Percentiles rank a stretch among this genome's conserved stretches.
Conservation (phyloP, 805 yeast species). For the Komagataella pseudopastoris region DNA sequence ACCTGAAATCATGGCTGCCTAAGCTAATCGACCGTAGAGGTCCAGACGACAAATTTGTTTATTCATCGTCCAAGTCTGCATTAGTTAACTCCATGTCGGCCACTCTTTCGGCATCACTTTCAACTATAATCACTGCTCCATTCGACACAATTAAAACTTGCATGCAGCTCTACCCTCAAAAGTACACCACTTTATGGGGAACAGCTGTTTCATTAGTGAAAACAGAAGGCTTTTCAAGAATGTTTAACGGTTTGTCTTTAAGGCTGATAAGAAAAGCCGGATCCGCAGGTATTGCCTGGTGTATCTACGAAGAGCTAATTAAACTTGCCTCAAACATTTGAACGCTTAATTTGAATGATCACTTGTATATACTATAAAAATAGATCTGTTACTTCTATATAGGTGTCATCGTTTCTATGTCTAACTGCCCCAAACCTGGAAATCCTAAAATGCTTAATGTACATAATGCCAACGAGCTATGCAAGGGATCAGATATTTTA, state of each 20-base stretch:
- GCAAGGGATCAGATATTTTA: slow-evolving; percentile 55
- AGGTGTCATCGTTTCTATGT: neutral
- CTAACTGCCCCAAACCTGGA: neutral
- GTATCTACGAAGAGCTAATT: slow-evolving; percentile 84
- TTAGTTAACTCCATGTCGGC: slow-evolving; percentile 68
- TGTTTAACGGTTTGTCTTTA: slow-evolving; percentile 77
- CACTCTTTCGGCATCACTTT: slow-evolving; percentile 56
- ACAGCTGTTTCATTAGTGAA: slow-evolving; percentile 24
- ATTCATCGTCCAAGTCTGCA: slow-evolving; percentile 29
- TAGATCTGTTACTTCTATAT: neutral
- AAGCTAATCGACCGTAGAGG: slow-evolving; percentile 12
- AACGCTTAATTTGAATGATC: neutral
- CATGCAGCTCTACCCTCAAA: slow-evolving; percentile 57
- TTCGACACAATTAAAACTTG: slow-evolving; percentile 90
- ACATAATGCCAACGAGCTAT: slow-evolving; percentile 49
- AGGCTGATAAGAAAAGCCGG: slow-evolving; percentile 76
- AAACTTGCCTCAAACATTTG: slow-evolving; percentile 11
- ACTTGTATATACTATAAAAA: neutral
- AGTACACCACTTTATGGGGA: slow-evolving; percentile 25
- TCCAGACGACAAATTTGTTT: slow-evolving; percentile 4
- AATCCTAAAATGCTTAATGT: slow-evolving; percentile 17
- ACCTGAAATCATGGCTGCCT: slow-evolving; percentile 48
- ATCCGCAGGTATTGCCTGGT: slow-evolving; percentile 95
- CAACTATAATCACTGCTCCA: slow-evolving; percentile 86
- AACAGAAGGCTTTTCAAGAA: slow-evolving; percentile 34